phyloP scores from a whole-genome alignment of 805 yeast species.

The Candida verbasci region DNA sequence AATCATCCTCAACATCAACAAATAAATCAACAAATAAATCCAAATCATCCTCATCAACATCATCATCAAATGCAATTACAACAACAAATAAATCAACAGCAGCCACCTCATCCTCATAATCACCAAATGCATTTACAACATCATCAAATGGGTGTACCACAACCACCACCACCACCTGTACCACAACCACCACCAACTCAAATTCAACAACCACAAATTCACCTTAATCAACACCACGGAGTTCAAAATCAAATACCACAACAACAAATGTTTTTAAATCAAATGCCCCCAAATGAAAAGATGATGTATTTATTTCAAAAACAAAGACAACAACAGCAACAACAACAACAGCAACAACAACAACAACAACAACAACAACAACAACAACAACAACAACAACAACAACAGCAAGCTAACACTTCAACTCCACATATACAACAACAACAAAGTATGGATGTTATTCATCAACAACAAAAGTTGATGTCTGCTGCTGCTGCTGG shows the following conservation, averaged over 20 bases:
- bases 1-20: slow-evolving; percentile 1
- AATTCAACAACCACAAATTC: slow-evolving; percentile 3
- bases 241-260: slow-evolving; percentile 16
- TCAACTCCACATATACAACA: too few species aligned
- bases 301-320: too few species aligned
- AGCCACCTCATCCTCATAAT: slow-evolving; percentile 1
- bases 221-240: not conserved
- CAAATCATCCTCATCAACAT: slow-evolving; percentile 5
- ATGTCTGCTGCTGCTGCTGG: too few species aligned
- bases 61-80: slow-evolving; percentile 4
- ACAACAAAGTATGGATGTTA: too few species aligned
- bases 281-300: too few species aligned
- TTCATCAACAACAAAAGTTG: too few species aligned
- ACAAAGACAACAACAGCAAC: slow-evolving; percentile 18
- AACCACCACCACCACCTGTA: slow-evolving; percentile 2
- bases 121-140: slow-evolving; percentile 15
- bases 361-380: slow-evolving; percentile 27
- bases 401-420: too few species aligned
- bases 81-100: too few species aligned
- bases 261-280: slow-evolving; percentile 29
- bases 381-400: slow-evolving; percentile 46
- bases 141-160: slow-evolving; percentile 12
- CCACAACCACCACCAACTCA: slow-evolving; percentile 6
- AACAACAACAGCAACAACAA: slow-evolving; percentile 10
- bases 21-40: not conserved